Percentiles rank a stretch among this genome's conserved stretches.
These are phyloP conservation scores for Sphaceloma murrayae DNA, from an alignment of 2,329 filamentous ascomycete genomes.

Conservation along the genomic window DNA sequence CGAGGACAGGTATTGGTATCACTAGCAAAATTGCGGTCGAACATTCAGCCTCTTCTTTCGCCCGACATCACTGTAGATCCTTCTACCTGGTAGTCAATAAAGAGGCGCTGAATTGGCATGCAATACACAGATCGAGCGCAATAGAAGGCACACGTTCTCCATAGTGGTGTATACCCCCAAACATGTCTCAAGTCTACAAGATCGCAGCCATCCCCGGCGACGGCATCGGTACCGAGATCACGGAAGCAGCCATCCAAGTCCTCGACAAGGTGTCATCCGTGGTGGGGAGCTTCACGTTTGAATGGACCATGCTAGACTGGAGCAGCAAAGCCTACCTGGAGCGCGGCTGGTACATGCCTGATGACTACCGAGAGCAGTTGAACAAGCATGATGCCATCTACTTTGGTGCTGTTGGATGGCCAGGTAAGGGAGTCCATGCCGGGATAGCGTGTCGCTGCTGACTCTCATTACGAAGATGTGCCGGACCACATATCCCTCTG, in stretches of 20 bases:
- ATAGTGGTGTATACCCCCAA: no score
- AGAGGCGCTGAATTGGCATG: no score
- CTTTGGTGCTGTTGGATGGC: conserved; percentile 52
- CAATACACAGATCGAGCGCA: no score
- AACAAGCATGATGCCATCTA: conserved; percentile 47
- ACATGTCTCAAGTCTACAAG: conserved; percentile 31
- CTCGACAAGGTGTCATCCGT: conserved; percentile 38
- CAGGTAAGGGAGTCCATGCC: conserved; percentile 30
- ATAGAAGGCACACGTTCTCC: no score
- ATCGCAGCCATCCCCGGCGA: conserved; percentile 55
- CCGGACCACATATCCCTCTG: conserved; percentile 60
- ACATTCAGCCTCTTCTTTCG: not conserved
- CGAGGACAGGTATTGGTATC: no score
- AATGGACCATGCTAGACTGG: conserved; percentile 45
- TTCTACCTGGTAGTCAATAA: no score
- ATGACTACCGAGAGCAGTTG: conserved; percentile 42
- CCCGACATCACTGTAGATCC: not conserved
- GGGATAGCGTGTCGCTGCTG: not conserved
- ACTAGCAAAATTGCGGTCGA: no score
- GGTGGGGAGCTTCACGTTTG: conserved; percentile 39
- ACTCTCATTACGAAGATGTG: conserved; percentile 41
- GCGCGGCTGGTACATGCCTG: conserved; percentile 45
- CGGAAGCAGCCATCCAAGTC: conserved; percentile 44
- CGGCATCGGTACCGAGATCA: conserved; percentile 55
- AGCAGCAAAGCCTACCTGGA: conserved; percentile 41